Evolutionary conservation across 805 yeast species (phyloP).

Genomic region (Saturnispora besseyi): DNA sequence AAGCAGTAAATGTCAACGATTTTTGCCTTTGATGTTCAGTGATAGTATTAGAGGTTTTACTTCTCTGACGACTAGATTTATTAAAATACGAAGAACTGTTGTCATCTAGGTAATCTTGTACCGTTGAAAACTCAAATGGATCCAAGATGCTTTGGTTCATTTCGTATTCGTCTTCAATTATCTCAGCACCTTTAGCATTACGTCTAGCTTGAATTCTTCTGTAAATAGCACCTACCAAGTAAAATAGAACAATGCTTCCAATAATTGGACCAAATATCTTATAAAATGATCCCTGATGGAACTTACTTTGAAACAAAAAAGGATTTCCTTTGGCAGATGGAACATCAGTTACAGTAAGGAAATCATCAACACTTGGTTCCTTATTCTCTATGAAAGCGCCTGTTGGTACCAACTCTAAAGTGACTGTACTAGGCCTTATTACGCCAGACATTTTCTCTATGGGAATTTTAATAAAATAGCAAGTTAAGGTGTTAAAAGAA

Average conservation of each 20-base stretch:
- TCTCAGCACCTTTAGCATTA: constrained; percentile 16
- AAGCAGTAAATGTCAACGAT: neutral
- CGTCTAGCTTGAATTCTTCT: constrained; percentile 19
- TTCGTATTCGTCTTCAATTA: constrained; percentile 13
- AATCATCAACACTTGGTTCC: neutral
- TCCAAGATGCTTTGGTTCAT: constrained; percentile 2
- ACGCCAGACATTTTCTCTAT: neutral
- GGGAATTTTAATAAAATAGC: neutral
- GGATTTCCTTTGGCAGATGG: constrained; percentile 17
- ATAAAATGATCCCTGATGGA: constrained; percentile 23
- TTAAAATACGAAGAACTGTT: neutral
- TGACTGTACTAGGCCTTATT: neutral
- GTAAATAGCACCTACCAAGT: constrained; percentile 16
- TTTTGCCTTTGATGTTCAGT: neutral
- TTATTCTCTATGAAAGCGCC: neutral
- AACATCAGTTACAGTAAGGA: neutral
- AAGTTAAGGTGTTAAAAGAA: neutral
- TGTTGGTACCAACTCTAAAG: neutral
- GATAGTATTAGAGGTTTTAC: neutral
- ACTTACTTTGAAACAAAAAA: constrained; percentile 15
- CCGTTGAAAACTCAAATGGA: constrained; percentile 5
- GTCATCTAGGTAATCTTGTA: neutral
- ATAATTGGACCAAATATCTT: constrained; percentile 22
- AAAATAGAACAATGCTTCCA: constrained; percentile 18
- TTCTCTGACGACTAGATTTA: constrained; percentile 1